phyloP scores from a whole-genome alignment of 352 stramenopile genomes.

The Pythium scleroteichum region DNA sequence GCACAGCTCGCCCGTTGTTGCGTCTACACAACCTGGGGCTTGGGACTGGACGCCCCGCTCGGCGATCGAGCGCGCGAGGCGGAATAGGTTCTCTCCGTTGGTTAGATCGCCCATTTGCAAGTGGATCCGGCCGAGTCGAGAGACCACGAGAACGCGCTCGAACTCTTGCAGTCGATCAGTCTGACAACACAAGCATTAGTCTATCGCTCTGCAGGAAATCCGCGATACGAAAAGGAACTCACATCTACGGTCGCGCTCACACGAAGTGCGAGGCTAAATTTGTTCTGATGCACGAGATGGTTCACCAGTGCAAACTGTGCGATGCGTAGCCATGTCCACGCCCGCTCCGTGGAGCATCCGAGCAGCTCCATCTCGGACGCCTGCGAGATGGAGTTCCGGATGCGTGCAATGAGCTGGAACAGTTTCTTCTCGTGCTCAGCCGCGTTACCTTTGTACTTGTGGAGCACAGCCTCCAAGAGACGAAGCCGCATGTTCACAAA shows the following conservation, averaged over 20 bases:
- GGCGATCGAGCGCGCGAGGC: conserved; percentile 37
- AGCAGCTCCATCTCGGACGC: conserved; percentile 33
- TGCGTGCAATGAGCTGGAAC: conserved; percentile 49
- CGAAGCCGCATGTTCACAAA: conserved; percentile 63
- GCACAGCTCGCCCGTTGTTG: background rate
- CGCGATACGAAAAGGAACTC: no score
- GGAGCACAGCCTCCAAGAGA: conserved; percentile 64
- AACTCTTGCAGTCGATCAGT: conserved; percentile 35
- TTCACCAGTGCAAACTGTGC: conserved; percentile 68
- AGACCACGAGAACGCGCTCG: conserved; percentile 55
- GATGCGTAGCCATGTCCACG: conserved; percentile 57
- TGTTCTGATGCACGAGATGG: conserved; percentile 70
- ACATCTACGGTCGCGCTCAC: conserved; percentile 71
- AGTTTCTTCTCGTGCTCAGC: conserved; percentile 67
- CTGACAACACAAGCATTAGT: conserved; percentile 25
- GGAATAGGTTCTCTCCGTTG: conserved; percentile 59
- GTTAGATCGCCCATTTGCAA: conserved; percentile 74
- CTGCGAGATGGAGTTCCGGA: conserved; percentile 29
- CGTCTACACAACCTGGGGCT: conserved; percentile 4
- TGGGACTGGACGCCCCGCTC: conserved; percentile 13
- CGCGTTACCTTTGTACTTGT: conserved; percentile 66
- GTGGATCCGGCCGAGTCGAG: conserved; percentile 66
- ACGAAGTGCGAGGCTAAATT: conserved; percentile 64
- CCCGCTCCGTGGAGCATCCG: conserved; percentile 34
- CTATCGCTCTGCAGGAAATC: no score